Base-by-base conservation (phyloP, 208 protist genomes). In the Acanthamoeba triangularis region DNA sequence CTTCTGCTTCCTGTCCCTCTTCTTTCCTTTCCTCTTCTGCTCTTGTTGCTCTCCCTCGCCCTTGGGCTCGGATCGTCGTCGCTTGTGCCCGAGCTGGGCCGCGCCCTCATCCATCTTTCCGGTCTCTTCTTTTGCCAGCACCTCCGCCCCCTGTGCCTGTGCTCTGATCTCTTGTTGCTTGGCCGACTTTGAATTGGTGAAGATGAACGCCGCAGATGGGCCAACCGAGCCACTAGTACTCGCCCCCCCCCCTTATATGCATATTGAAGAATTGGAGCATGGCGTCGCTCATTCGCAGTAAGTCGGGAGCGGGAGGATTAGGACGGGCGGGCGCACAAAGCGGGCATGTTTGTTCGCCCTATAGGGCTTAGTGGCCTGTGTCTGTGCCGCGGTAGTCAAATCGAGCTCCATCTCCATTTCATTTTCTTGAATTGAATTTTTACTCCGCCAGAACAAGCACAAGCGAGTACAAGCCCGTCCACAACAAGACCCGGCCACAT, bases 181-280 rank as follows among this genome's bases (percentile, higher is more conserved):
- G 59, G 6, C 59, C 59, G 20, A 20, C 25, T n/a, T 65, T 8
- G 59, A n/a, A 78, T n/a, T 78, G 28, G 69, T n/a, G 69, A 65
- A 88, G 80, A 41, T 88, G 80, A 4, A 28, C 13, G n/a, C 6
- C 16, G 35, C 80, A 88, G 13, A 88, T 16, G 11, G 80, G 80
- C 80, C 80, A 88, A 13, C 80, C 80, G 13, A 88, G n/a, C 80
- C 80, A n/a, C n/a, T n/a, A n/a, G n/a, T n/a, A 88, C n/a, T 63
- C 49, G 18, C 14, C 41, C 6, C 49, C 80, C n/a, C n/a, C n/a
- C n/a, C n/a, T n/a, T n/a, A n/a, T 47, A 88, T 63, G 8, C 49
- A n/a, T n/a, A n/a, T n/a, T 14, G 16, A 88, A 63, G n/a, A 54
- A 65, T 37, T 37, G 80, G 20, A 88, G 49, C 80, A 65, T 65